These are phyloP conservation scores for Aspergillus sp. DNA, from an alignment of 2,329 filamentous ascomycete genomes.

Conservation along the genomic window DNA sequence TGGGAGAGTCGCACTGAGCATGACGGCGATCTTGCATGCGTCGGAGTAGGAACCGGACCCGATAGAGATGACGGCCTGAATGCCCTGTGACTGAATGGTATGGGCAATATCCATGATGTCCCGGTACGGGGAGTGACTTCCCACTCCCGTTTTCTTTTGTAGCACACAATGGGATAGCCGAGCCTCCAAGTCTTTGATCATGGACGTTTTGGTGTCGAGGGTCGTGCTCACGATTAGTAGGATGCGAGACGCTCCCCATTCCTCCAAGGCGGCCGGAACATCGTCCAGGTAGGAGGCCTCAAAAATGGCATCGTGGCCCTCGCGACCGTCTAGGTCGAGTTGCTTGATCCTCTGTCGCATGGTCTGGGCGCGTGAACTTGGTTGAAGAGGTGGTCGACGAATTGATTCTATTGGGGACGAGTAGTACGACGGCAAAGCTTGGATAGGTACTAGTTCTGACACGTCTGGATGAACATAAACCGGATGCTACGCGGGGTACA, in stretches of 20 bases:
- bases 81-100: neutral
- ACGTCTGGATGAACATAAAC: too few species aligned
- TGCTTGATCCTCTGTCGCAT: constrained; percentile 3
- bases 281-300: constrained; percentile 3
- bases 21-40: constrained; percentile 7
- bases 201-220: constrained; percentile 3
- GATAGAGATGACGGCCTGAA: neutral
- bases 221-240: constrained; percentile 5
- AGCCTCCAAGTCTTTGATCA: neutral
- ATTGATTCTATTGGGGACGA: too few species aligned
- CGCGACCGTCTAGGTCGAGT: neutral
- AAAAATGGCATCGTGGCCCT: constrained; percentile 4
- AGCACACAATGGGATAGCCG: neutral
- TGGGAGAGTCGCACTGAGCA: constrained; percentile 5
- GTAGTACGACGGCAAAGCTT: too few species aligned
- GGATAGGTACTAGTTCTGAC: too few species aligned
- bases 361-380: neutral
- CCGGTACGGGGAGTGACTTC: constrained; percentile 4
- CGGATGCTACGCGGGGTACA: too few species aligned
- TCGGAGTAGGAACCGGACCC: constrained; percentile 1
- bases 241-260: neutral
- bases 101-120: constrained; percentile 4
- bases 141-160: constrained; percentile 7
- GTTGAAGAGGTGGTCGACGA: neutral
- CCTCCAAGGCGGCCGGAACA: neutral